Conservation (phyloP, 805 yeast genomes). For the Yarrowia osloensis region DNA sequence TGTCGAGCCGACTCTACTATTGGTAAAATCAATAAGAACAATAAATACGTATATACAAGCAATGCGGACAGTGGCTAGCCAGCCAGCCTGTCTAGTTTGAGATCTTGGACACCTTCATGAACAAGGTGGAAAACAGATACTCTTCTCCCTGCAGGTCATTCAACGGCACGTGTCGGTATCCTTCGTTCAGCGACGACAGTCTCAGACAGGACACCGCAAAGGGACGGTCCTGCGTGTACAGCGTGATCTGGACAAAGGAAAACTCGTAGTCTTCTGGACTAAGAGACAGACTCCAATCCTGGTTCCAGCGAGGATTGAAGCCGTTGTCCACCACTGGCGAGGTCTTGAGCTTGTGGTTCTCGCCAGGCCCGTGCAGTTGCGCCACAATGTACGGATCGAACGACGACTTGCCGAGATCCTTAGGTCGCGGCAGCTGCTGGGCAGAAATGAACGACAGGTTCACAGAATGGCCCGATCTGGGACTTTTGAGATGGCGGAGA, state of each 20-base stretch:
- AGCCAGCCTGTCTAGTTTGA: not conserved
- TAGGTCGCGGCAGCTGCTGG: slow-evolving; percentile 78
- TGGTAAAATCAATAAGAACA: not conserved
- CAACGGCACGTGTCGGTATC: slow-evolving; percentile 80
- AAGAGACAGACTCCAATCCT: slow-evolving; percentile 42
- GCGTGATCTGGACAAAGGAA: slow-evolving; percentile 44
- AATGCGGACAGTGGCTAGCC: not conserved
- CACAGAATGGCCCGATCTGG: slow-evolving; percentile 31
- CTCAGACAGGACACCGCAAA: slow-evolving; percentile 66
- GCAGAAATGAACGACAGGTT: slow-evolving; percentile 66
- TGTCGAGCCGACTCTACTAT: too few species aligned
- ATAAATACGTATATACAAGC: slow-evolving; percentile 26
- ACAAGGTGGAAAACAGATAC: slow-evolving; percentile 59
- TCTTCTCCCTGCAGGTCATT: slow-evolving; percentile 82
- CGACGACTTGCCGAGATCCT: slow-evolving; percentile 50
- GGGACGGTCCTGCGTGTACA: slow-evolving; percentile 41
- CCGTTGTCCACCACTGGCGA: slow-evolving; percentile 56
- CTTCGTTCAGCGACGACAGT: slow-evolving; percentile 64
- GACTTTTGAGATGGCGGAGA: slow-evolving; percentile 42
- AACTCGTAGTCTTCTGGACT: slow-evolving; percentile 39
- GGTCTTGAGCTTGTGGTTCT: slow-evolving; percentile 31
- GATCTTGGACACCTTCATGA: slow-evolving; percentile 41
- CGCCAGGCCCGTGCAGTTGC: slow-evolving; percentile 54
- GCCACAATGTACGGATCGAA: slow-evolving; percentile 65
- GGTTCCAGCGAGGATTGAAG: slow-evolving; percentile 84